Base-by-base conservation (phyloP, 306 rosid genomes). In the Begonia peltatifolia region DNA sequence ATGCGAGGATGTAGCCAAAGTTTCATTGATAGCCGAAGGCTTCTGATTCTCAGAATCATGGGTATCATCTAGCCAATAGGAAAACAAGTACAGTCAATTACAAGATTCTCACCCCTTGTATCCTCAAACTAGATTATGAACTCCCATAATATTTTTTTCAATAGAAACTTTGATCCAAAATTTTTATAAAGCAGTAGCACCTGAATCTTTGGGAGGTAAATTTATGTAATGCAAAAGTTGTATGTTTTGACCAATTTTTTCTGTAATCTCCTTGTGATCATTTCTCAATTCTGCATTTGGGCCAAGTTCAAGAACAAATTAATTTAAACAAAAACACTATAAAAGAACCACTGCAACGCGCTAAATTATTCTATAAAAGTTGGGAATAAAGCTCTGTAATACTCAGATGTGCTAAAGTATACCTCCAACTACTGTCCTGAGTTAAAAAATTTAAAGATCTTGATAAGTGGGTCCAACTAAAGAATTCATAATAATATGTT, bases 231-330 rank as follows among this genome's bases (percentile, higher is more conserved):
- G 97, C 67, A 90, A 68, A 61, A 85, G 56, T 57, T 82, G 77
- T 42, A 85, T 71, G 56, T 85, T 85, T 54, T 56, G 79, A 71
- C 80, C 64, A 30, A 90, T 74, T 68, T 85, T 83, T 60, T 80
- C 90, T 15, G 92, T 78, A 23, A 78, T 60, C 66, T 71, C 87
- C 22, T n/a, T 59, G 63, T 90, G 81, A 58, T 90, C 95, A 74
- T 69, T 80, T 14, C 76, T 83, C 77, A 85, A 68, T 73, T 78
- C 97, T 85, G 68, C 61, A 72, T 11, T 54, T 3, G 60, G 10
- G 5, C 22, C 15, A 54, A 20, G 22, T 74, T 55, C 41, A 18
- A 51, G 16, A 8, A 48, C 14, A 50, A 54, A 10, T 38, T 14
- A 46, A 61, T 9, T 11, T 13, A 48, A 14, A 48, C 17, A 9